Conservation (phyloP, 2,329 filamentous ascomycete species). For the Neospermospora avenae region DNA sequence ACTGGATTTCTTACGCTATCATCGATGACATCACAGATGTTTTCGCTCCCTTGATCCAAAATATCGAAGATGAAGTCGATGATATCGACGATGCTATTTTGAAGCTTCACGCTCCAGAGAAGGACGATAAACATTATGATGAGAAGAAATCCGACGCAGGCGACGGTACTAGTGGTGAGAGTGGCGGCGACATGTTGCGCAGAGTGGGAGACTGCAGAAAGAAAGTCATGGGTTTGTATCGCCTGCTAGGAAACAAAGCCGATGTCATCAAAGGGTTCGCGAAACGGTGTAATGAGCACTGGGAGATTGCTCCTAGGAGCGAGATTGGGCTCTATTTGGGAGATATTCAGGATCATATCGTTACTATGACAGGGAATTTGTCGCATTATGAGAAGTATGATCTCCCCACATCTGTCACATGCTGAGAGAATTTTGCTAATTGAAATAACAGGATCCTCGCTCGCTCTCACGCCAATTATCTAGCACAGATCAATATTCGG, state of each 20-base stretch:
- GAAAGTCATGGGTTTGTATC: conserved; percentile 94
- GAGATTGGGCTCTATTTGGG: conserved; percentile 98
- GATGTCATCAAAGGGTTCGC: conserved; percentile 99
- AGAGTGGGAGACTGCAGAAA: conserved; percentile 92
- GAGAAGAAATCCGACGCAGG: conserved; percentile 47
- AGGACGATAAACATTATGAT: conserved; percentile 41
- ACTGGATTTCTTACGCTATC: conserved; percentile 98
- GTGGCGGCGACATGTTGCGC: conserved; percentile 78
- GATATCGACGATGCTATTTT: conserved; percentile 93
- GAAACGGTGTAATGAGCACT: conserved; percentile 96
- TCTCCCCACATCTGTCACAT: not conserved
- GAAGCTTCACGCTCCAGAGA: conserved; percentile 64
- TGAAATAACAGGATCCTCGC: conserved; percentile 71
- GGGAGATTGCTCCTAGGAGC: conserved; percentile 90
- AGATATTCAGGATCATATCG: conserved; percentile 98
- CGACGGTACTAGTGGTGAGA: conserved; percentile 39
- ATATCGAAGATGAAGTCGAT: conserved; percentile 94
- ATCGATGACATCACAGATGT: conserved; percentile 98
- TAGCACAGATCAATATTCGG: conserved; percentile 98
- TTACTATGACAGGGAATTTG: conserved; percentile 97
- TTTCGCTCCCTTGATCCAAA: conserved; percentile 87
- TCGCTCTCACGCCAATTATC: conserved; percentile 90
- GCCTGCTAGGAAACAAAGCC: conserved; percentile 91
- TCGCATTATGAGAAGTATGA: conserved; percentile 92
- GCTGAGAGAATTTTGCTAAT: conserved; percentile 11